Base-by-base conservation (phyloP, 2,329 filamentous ascomycete genomes). In the Cucurbitaria berberidis region DNA sequence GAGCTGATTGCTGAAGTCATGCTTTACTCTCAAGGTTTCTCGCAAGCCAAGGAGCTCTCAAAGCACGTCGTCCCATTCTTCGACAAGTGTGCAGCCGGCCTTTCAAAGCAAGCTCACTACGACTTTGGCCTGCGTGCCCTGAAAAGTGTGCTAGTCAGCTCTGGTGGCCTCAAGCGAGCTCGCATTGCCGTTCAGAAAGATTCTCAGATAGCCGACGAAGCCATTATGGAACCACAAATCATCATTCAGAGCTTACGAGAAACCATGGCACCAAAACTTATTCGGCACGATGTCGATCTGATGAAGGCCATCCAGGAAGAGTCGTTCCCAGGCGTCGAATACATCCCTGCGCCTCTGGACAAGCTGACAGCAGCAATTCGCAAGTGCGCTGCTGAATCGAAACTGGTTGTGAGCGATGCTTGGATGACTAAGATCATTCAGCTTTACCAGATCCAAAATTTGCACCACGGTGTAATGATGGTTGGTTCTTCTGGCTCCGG, bases 381-480 rank as follows among this genome's bases (percentile, higher is more conserved):
- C 53, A 86, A 88, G 29, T 86, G 96, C 57, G 95, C 96, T 26
- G 85, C 84, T 5, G 92, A 96, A 71, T 88, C 90, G 62, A 89
- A 96, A 68, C 84, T 96, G 13, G 91, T 96, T 8, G 89, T 96
- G 63, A 97, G 88, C 53, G 93, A 98, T 49, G 87, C 88, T 41
- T 99, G 96, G 96, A 92, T 98, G 86, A 95, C 91, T 52, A 99
- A 99, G 79, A 88, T 96, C 29, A 82, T 99, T 8, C 95, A 99
- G 74, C 84, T 99, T 2, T 98, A 96, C 74, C 95, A 99, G 75
- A 99, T 99, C 59, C 95, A 98, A 76, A 90, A 88, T 62, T 92
- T 99, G 53, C 95, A 99, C 70, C 95, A 99, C 66, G 95, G 95
- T 88, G 95, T 99, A 24, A 99, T 99, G 96, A 98, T 99, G 95